Evolutionary conservation across 2,329 filamentous ascomycete genomes (phyloP).

Genomic region (Trichophyton verrucosum): DNA sequence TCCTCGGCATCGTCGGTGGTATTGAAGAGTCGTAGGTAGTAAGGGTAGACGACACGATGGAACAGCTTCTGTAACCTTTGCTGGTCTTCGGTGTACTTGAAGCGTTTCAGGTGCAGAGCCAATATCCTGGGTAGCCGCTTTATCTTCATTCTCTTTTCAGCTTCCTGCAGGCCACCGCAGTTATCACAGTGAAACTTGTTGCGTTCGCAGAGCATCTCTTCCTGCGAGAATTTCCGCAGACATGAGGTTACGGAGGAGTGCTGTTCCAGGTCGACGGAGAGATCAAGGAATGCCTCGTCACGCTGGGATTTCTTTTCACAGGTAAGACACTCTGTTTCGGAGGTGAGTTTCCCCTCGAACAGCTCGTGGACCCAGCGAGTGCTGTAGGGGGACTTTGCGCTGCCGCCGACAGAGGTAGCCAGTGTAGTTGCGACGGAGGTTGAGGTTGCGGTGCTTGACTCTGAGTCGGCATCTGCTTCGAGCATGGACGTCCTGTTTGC

Average conservation of each 20-base stretch:
- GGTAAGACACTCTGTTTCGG: conserved; percentile 89
- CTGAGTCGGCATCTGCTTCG: conserved; percentile 27
- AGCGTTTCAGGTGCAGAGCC: conserved; percentile 86
- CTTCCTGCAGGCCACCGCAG: conserved; percentile 90
- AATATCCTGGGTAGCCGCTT: conserved; percentile 85
- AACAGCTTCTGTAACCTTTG: conserved; percentile 91
- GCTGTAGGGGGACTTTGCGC: conserved; percentile 47
- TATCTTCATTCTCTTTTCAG: conserved; percentile 98
- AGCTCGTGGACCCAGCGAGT: conserved; percentile 93
- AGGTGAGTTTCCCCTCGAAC: conserved; percentile 88
- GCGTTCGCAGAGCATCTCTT: conserved; percentile 95
- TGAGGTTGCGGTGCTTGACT: conserved; percentile 36
- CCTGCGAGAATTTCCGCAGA: conserved; percentile 86
- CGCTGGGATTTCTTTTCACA: conserved; percentile 92
- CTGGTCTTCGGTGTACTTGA: conserved; percentile 96
- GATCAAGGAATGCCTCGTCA: conserved; percentile 88
- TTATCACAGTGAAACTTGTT: conserved; percentile 99
- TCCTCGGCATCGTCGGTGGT: conserved; percentile 92
- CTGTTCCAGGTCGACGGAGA: conserved; percentile 90
- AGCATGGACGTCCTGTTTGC: conserved; percentile 40
- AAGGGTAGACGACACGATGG: conserved; percentile 92
- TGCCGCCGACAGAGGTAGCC: conserved; percentile 18
- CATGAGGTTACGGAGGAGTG: conserved; percentile 95
- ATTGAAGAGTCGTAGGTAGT: conserved; percentile 91
- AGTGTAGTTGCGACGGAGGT: conserved; percentile 26